phyloP scores from a whole-genome alignment of 1,284 basidiomycete species.

The Boletus mariae region DNA sequence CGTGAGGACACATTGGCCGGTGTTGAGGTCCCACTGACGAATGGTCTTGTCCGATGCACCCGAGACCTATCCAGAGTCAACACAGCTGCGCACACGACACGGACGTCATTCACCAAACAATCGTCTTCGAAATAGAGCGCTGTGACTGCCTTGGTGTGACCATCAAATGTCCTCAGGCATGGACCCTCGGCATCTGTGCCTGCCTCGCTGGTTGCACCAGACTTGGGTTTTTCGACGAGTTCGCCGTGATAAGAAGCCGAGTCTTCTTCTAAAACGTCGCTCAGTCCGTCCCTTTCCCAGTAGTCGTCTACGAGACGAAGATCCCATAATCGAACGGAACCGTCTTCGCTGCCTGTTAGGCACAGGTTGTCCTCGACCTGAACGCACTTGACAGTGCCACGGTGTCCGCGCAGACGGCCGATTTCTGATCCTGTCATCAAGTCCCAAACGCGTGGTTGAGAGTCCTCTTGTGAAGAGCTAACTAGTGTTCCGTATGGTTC shows the following conservation, averaged over 20 bases:
- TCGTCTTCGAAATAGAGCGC: slow-evolving; percentile 94
- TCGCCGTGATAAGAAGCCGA: slow-evolving; percentile 33
- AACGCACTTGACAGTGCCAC: slow-evolving; percentile 79
- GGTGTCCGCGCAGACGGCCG: slow-evolving; percentile 77
- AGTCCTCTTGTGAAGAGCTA: slow-evolving; percentile 77
- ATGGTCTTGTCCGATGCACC: slow-evolving; percentile 98
- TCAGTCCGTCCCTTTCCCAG: slow-evolving; percentile 54
- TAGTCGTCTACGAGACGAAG: slow-evolving; percentile 76
- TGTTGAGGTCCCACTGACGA: slow-evolving; percentile 96
- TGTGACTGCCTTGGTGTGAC: slow-evolving; percentile 91
- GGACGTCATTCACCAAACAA: slow-evolving; percentile 64
- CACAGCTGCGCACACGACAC: slow-evolving; percentile 1
- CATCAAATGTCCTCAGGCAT: slow-evolving; percentile 80
- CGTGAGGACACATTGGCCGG: slow-evolving; percentile 96
- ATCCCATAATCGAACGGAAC: slow-evolving; percentile 85
- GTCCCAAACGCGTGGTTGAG: slow-evolving; percentile 85
- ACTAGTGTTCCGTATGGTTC: slow-evolving; percentile 96
- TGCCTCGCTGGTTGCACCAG: slow-evolving; percentile 29
- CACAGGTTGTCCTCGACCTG: slow-evolving; percentile 94
- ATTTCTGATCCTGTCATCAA: slow-evolving; percentile 78
- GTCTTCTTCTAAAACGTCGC: slow-evolving; percentile 62
- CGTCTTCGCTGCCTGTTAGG: slow-evolving; percentile 87
- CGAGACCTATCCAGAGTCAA: slow-evolving; percentile 63
- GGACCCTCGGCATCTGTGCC: slow-evolving; percentile 41
- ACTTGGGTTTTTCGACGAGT: slow-evolving; percentile 34